A percentile compares a stretch with the other conserved stretches of the same genome.
Conservation (phyloP, 2,329 filamentous ascomycete species). For the Shiraia sp. region DNA sequence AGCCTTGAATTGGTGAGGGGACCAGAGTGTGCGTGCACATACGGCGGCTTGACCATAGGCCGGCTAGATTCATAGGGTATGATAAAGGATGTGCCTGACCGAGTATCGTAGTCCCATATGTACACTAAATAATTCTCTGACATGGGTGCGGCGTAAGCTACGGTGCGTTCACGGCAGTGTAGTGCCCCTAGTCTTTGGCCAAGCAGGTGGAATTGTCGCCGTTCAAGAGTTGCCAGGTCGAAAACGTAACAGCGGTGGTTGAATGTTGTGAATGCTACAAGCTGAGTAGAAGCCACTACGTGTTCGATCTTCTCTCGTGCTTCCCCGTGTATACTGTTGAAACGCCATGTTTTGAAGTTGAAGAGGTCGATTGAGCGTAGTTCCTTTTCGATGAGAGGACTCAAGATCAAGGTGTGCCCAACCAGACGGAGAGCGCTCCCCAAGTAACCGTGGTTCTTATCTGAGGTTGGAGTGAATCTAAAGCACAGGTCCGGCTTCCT, state of each 20-base stretch:
- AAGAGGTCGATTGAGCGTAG: slow-evolving; percentile 17
- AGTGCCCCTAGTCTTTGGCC: slow-evolving; percentile 4
- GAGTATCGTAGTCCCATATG: slow-evolving; percentile 34
- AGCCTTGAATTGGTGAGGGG: too few relatives aligned
- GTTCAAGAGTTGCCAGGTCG: slow-evolving; percentile 11
- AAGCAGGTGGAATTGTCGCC: slow-evolving; percentile 27
- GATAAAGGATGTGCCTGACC: slow-evolving; percentile 23
- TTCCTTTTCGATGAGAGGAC: neutral
- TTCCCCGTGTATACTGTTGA: slow-evolving; percentile 12
- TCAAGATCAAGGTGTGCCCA: slow-evolving; percentile 23
- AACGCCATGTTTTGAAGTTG: slow-evolving; percentile 27
- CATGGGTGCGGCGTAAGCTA: slow-evolving; percentile 23
- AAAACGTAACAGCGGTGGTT: slow-evolving; percentile 23
- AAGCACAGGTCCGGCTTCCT: too few relatives aligned
- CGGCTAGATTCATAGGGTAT: slow-evolving; percentile 11
- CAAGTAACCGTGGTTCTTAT: too few relatives aligned
- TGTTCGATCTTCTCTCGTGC: slow-evolving; percentile 26
- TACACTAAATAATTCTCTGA: slow-evolving; percentile 17
- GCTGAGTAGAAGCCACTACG: slow-evolving; percentile 23
- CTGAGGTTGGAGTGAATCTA: too few relatives aligned
- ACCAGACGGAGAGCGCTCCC: too few relatives aligned
- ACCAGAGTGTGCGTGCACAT: slow-evolving; percentile 1
- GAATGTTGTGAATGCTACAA: slow-evolving; percentile 26
- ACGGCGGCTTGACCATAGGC: too few relatives aligned
- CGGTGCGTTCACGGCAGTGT: slow-evolving; percentile 21